Conservation (phyloP, 1,284 basidiomycete genomes). For the Athelia sp. region DNA sequence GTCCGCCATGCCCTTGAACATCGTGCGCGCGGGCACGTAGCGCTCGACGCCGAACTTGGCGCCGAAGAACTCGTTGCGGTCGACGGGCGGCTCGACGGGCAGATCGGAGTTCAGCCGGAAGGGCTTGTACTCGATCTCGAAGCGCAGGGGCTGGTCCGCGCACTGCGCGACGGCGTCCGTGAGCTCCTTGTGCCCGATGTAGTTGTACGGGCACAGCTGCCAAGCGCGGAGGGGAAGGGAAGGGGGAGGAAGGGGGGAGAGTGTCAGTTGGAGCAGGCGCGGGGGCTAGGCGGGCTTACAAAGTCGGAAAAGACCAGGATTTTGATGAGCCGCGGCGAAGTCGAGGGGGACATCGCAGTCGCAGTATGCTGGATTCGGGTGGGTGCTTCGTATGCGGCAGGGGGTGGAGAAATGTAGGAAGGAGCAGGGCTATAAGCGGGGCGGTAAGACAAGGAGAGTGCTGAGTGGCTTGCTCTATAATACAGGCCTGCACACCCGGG, state of each 20-base stretch:
- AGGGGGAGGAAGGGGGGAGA: conserved; percentile 5
- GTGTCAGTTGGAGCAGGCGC: conserved; percentile 9
- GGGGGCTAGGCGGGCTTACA: conserved; percentile 1
- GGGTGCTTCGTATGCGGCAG: too few species aligned
- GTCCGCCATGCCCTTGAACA: conserved; percentile 48
- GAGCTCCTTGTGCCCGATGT: conserved; percentile 69
- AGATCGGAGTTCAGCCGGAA: conserved; percentile 55
- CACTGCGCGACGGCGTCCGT: conserved; percentile 59
- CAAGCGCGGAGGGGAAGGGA: too few species aligned
- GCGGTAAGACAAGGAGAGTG: too few species aligned
- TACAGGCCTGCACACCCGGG: too few species aligned
- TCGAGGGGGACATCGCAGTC: neutral
- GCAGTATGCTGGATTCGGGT: too few species aligned
- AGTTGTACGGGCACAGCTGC: conserved; percentile 74
- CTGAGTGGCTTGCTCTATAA: too few species aligned
- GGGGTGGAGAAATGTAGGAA: too few species aligned
- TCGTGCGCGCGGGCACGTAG: conserved; percentile 40
- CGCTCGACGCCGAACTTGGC: conserved; percentile 58
- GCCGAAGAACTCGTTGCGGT: conserved; percentile 44
- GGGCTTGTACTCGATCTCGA: conserved; percentile 74
- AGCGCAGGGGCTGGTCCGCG: conserved; percentile 55
- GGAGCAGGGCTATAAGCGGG: too few species aligned
- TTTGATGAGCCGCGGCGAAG: neutral
- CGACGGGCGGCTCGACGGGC: conserved; percentile 37
- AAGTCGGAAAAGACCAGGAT: conserved; percentile 1